phyloP scores from a whole-genome alignment of 176 grass and related monocot species.

The Canna indica region DNA sequence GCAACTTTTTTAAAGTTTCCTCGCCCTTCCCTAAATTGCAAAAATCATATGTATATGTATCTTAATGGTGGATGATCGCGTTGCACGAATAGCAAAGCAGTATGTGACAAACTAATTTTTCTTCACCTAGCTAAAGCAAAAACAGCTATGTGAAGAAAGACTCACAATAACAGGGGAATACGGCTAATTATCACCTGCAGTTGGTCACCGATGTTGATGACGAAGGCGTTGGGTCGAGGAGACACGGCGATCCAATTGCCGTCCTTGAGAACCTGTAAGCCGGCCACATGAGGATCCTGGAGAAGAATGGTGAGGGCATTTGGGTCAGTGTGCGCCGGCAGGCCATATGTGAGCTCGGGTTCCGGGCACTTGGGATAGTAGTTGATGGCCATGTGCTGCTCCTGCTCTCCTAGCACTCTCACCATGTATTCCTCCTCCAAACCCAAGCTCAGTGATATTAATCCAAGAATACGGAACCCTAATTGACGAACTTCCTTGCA shows the following conservation, averaged over 20 bases:
- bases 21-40: too few relatives aligned
- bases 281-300: conserved; percentile 57
- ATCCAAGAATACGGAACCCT: conserved; percentile 42
- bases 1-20: too few relatives aligned
- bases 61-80: too few relatives aligned
- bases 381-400: conserved; percentile 86
- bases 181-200: conserved; percentile 76
- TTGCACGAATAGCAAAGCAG: too few relatives aligned
- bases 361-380: conserved; percentile 69
- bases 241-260: conserved; percentile 63
- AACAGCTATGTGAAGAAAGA: too few relatives aligned
- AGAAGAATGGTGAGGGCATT: conserved; percentile 87
- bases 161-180: too few relatives aligned
- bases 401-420: conserved; percentile 51
- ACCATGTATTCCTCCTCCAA: conserved; percentile 48
- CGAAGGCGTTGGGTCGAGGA: conserved; percentile 44
- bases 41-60: too few relatives aligned
- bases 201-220: conserved; percentile 78
- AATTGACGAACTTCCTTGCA: conserved; percentile 48
- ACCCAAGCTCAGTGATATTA: conserved; percentile 54
- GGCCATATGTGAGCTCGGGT: conserved; percentile 69
- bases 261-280: conserved; percentile 51
- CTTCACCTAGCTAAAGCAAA: too few relatives aligned
- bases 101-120: too few relatives aligned
- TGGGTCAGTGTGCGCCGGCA: conserved; percentile 74